These are phyloP conservation scores for Pyrus betulifolia DNA, from an alignment of 306 rosid genomes.

Conservation along the genomic window DNA sequence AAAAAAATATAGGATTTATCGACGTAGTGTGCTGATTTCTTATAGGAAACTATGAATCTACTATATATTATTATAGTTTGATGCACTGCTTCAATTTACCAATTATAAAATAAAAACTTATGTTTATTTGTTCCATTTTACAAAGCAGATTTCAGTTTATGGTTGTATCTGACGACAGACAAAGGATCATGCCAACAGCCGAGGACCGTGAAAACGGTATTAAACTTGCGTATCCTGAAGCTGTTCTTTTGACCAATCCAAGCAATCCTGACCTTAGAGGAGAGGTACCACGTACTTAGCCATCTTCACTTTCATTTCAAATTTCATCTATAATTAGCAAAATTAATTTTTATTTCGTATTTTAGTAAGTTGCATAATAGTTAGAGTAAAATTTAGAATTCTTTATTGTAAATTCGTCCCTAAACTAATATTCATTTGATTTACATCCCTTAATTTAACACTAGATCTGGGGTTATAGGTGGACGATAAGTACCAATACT, in stretches of 20 bases:
- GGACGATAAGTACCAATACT: slow-evolving; percentile 86
- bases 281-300: slow-evolving; percentile 32
- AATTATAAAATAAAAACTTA: too few relatives aligned
- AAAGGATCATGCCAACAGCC: slow-evolving; percentile 59
- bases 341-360: too few relatives aligned
- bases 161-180: slow-evolving; percentile 55
- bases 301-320: neutral
- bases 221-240: slow-evolving; percentile 54
- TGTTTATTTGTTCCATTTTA: too few relatives aligned
- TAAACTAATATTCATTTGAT: neutral
- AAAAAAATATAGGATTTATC: neutral
- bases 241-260: slow-evolving; percentile 51
- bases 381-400: too few relatives aligned
- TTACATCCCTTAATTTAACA: neutral
- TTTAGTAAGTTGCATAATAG: too few relatives aligned
- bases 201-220: slow-evolving; percentile 33
- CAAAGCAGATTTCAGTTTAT: slow-evolving; percentile 49
- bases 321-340: neutral
- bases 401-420: neutral
- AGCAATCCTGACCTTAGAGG: slow-evolving; percentile 30
- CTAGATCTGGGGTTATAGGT: slow-evolving; percentile 29
- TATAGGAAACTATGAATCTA: neutral
- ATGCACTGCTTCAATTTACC: neutral
- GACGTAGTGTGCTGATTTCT: neutral
- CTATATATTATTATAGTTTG: neutral